Conservation (phyloP, 2,329 filamentous ascomycete genomes). For the Nectriaceae sp. region DNA sequence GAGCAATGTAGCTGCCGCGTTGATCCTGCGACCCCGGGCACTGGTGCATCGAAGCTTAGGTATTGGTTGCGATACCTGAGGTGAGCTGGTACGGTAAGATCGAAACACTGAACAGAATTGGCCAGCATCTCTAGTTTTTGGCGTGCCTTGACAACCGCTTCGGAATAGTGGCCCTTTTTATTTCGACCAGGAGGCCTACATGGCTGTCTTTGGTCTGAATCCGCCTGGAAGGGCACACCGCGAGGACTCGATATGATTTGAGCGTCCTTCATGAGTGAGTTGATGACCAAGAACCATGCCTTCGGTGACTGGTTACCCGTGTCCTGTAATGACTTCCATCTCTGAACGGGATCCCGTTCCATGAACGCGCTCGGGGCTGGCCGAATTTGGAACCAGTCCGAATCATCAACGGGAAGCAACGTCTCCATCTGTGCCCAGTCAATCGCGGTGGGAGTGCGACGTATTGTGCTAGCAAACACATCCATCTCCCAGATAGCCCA, state of each 20-base stretch:
- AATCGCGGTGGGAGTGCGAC: constrained; percentile 37
- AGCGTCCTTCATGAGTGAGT: constrained; percentile 40
- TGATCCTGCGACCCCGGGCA: constrained; percentile 10
- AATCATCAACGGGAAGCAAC: constrained; percentile 37
- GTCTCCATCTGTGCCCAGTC: constrained; percentile 38
- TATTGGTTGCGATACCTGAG: constrained; percentile 33
- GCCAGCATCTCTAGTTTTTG: constrained; percentile 31
- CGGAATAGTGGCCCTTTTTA: neutral
- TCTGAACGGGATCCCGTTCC: constrained; percentile 28
- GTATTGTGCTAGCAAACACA: constrained; percentile 42
- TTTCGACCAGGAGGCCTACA: neutral
- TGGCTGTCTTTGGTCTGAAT: neutral
- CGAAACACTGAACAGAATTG: constrained; percentile 34
- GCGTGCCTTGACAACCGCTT: constrained; percentile 14
- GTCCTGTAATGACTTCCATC: constrained; percentile 34
- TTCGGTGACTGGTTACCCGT: constrained; percentile 35
- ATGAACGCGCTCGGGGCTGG: constrained; percentile 32
- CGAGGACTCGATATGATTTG: constrained; percentile 34
- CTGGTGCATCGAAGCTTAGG: constrained; percentile 27
- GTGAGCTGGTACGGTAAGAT: constrained; percentile 29
- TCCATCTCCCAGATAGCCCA: constrained; percentile 48
- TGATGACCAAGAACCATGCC: constrained; percentile 42
- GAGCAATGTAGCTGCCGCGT: constrained; percentile 27
- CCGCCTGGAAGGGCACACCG: constrained; percentile 18
- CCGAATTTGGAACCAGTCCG: constrained; percentile 32